These are phyloP conservation scores for Glycyrrhiza uralensis DNA, from an alignment of 306 rosid species.

Conservation along the genomic window DNA sequence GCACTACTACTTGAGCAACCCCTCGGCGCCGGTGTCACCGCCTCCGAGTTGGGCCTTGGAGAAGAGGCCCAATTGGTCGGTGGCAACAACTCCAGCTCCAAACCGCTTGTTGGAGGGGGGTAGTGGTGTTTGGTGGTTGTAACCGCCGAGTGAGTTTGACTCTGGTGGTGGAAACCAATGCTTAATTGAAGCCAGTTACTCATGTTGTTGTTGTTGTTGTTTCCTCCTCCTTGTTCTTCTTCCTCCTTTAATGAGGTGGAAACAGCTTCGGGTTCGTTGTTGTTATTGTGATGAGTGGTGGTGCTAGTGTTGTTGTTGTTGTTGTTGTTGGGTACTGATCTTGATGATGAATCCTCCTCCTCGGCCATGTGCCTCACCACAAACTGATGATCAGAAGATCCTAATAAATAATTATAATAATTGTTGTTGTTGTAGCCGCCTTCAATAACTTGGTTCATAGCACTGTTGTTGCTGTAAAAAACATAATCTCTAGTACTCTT, in stretches of 20 bases:
- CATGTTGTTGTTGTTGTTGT: slow-evolving; percentile 1
- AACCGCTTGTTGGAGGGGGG: slow-evolving; percentile 4
- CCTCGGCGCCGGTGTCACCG: background rate
- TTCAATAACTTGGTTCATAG: slow-evolving; percentile 52
- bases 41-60: slow-evolving; percentile 9
- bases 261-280: slow-evolving; percentile 19
- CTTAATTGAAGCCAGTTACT: slow-evolving; percentile 78
- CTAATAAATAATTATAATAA: slow-evolving; percentile 39
- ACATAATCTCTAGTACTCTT: slow-evolving; percentile 19
- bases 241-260: slow-evolving; percentile 41
- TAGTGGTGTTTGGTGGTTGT: background rate
- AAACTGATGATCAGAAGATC: slow-evolving; percentile 68
- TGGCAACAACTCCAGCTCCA: slow-evolving; percentile 71
- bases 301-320: background rate
- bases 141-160: background rate
- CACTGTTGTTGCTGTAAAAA: slow-evolving; percentile 25
- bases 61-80: background rate
- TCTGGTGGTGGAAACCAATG: slow-evolving; percentile 44
- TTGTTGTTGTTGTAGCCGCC: slow-evolving; percentile 10
- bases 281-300: slow-evolving; percentile 19
- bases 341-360: slow-evolving; percentile 48
- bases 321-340: too few relatives aligned
- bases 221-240: slow-evolving; percentile 12
- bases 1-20: slow-evolving; percentile 5
- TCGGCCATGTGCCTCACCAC: slow-evolving; percentile 59